A percentile compares a stretch with the other conserved stretches of the same genome.
phyloP scores from a whole-genome alignment of 805 yeast genomes.

The Candida taoyuanica region DNA sequence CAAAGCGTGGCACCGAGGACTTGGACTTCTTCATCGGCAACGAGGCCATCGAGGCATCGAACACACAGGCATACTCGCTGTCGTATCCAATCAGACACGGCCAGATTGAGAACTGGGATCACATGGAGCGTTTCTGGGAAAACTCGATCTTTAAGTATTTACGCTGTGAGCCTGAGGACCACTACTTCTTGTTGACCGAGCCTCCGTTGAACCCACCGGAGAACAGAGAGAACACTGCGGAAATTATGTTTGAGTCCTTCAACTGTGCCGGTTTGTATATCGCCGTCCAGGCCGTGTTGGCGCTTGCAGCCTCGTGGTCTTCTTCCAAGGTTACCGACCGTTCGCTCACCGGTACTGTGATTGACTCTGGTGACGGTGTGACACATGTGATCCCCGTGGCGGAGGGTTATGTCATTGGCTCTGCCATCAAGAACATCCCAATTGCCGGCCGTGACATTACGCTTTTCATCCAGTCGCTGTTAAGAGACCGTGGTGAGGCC shows the following conservation, averaged over 20 bases:
- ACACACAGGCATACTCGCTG: conserved; percentile 82
- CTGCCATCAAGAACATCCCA: conserved; percentile 95
- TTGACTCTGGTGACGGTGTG: conserved; percentile 98
- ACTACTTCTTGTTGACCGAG: conserved; percentile 89
- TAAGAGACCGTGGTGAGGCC: conserved; percentile 95
- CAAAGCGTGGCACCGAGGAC: conserved; percentile 87
- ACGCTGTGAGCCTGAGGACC: conserved; percentile 98
- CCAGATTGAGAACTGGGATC: conserved; percentile 98
- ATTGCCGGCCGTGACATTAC: conserved; percentile 99
- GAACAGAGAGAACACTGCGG: conserved; percentile 97
- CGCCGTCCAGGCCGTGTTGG: conserved; percentile 98
- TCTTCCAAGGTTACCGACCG: conserved; percentile 92
- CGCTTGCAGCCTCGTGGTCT: conserved; percentile 99
- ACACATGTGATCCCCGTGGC: conserved; percentile 99
- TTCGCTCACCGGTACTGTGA: conserved; percentile 96
- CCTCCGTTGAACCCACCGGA: conserved; percentile 99
- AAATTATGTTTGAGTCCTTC: conserved; percentile 97
- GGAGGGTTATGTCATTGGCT: conserved; percentile 97
- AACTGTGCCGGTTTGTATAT: conserved; percentile 98
- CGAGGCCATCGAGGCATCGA: conserved; percentile 89
- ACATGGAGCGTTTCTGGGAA: conserved; percentile 99
- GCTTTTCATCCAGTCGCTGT: conserved; percentile 81
- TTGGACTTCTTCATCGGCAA: conserved; percentile 93
- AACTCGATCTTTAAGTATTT: conserved; percentile 92
- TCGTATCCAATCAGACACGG: conserved; percentile 96